Evolutionary conservation across 2,329 filamentous ascomycete genomes (phyloP), one percentile per base, ranked within the genome.

Genomic region (Epichloe glyceriae): DNA sequence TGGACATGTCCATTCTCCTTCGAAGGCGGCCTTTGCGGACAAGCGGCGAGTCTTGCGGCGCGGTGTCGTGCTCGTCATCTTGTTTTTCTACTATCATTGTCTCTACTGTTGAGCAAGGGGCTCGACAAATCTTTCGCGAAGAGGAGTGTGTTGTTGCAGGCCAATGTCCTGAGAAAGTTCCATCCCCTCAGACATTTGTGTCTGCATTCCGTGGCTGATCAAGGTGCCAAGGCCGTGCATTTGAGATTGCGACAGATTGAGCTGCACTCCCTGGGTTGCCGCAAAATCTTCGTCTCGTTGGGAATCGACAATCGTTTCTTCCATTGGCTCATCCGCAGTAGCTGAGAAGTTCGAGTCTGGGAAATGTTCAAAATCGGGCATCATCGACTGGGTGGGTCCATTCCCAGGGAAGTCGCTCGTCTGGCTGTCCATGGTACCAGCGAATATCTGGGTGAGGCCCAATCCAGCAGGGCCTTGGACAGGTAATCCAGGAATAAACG

Each of bases 381-480:
- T 77, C 53, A 72, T 66, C 6, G 73, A 74, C 17, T 75, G 66
- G 1, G 66, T 69, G 37, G 66, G 66, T 8, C 58, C 64, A n/a
- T 54, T 52, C 33, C 51, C 51, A 17, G 58, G 50, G 26, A 19
- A 40, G 15, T 30, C n/a, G 57, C 59, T 58, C 52, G 60, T 56
- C 58, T 80, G 75, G 57, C 74, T 80, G 63, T 72, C 88, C 80
- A 96, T 85, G 1, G 89, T 95, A 12, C 88, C 88, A 5, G 86
- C 86, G 62, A 95, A 96, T 55, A 93, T 91, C 60, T 95, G 90
- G 0, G 88, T 94, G 43, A 95, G 74, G 10, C 88, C 86, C 41
- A 95, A 69, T 3, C 80, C 81, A 37, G 79, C 80, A 20, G 79
- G 73, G 0, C 74, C 77, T 20, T 73, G 66, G 4, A 83, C 73